Conservation (phyloP, 441 rosid genomes). For the Pelargonium citronellum region DNA sequence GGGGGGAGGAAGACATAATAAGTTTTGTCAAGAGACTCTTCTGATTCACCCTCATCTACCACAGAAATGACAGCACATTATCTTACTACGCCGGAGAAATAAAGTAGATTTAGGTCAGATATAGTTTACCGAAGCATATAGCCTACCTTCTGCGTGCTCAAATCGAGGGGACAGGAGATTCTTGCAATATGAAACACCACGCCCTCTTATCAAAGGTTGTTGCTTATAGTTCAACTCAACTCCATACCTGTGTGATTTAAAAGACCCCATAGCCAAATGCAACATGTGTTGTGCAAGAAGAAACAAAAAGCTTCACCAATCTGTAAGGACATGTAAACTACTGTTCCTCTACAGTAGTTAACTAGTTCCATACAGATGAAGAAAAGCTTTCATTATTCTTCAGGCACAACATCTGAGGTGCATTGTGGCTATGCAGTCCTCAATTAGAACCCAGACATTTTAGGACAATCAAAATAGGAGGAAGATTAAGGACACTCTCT, state of each 20-base stretch:
- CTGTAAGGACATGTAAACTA: constrained; percentile 32
- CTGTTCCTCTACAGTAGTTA: constrained; percentile 31
- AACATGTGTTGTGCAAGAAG: constrained; percentile 45
- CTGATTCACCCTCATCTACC: constrained; percentile 60
- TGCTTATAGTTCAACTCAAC: constrained; percentile 67
- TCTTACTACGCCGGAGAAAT: constrained; percentile 15
- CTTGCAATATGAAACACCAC: constrained; percentile 99
- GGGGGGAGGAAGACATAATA: constrained; percentile 96
- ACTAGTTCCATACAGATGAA: constrained; percentile 26
- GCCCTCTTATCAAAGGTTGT: constrained; percentile 89
- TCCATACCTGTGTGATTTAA: constrained; percentile 65
- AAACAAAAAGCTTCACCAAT: constrained; percentile 45
- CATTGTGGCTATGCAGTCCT: constrained; percentile 39
- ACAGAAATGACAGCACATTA: constrained; percentile 21
- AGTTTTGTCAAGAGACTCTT: constrained; percentile 74
- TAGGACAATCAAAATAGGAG: background rate
- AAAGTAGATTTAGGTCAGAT: constrained; percentile 2
- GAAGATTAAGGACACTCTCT: background rate
- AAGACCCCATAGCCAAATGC: constrained; percentile 46
- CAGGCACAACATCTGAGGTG: constrained; percentile 50
- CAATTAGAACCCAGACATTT: constrained; percentile 15
- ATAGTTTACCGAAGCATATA: background rate
- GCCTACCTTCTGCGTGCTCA: constrained; percentile 71
- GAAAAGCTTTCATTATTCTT: constrained; percentile 40
- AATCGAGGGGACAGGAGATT: constrained; percentile 94